phyloP scores from a whole-genome alignment of 208 protist species.

The Acanthamoeba sp. region DNA sequence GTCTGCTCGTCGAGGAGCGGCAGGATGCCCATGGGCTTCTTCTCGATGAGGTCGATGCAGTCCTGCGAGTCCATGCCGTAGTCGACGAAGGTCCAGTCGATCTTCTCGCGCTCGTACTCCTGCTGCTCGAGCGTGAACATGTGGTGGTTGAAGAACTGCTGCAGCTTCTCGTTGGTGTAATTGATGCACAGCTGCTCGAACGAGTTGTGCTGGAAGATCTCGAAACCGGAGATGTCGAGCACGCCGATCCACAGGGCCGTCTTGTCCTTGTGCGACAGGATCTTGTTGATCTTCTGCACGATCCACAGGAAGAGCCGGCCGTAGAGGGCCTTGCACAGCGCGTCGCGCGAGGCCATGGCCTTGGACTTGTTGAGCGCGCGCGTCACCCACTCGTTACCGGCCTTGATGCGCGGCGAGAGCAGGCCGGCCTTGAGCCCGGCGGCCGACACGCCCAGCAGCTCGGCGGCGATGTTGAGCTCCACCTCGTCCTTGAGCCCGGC shows the following conservation, averaged over 20 bases:
- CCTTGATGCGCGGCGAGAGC: slow-evolving; percentile 65
- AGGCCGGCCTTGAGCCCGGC: slow-evolving; percentile 70
- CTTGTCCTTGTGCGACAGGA: slow-evolving; percentile 65
- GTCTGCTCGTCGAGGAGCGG: slow-evolving; percentile 88
- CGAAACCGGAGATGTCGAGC: slow-evolving; percentile 96
- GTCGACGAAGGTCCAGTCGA: slow-evolving; percentile 87
- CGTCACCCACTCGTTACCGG: slow-evolving; percentile 78
- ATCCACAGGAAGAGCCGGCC: slow-evolving; percentile 90
- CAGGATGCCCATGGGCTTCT: slow-evolving; percentile 84
- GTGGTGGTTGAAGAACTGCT: slow-evolving; percentile 92
- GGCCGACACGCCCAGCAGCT: slow-evolving; percentile 55
- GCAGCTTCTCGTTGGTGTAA: slow-evolving; percentile 91
- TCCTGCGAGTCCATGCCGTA: slow-evolving; percentile 88
- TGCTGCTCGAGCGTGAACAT: slow-evolving; percentile 91
- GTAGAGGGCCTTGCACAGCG: slow-evolving; percentile 90
- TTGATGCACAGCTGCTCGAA: slow-evolving; percentile 93
- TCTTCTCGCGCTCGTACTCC: slow-evolving; percentile 88
- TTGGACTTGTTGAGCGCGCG: slow-evolving; percentile 84
- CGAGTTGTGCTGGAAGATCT: slow-evolving; percentile 92
- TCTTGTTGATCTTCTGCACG: slow-evolving; percentile 89
- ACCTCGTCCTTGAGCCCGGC: slow-evolving; percentile 39
- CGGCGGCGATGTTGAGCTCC: slow-evolving; percentile 66
- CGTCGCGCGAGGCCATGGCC: slow-evolving; percentile 88
- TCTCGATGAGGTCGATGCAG: slow-evolving; percentile 84
- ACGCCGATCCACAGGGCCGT: slow-evolving; percentile 80